Conservation (phyloP, 805 yeast species). For the Metschnikowia vanudenii region DNA sequence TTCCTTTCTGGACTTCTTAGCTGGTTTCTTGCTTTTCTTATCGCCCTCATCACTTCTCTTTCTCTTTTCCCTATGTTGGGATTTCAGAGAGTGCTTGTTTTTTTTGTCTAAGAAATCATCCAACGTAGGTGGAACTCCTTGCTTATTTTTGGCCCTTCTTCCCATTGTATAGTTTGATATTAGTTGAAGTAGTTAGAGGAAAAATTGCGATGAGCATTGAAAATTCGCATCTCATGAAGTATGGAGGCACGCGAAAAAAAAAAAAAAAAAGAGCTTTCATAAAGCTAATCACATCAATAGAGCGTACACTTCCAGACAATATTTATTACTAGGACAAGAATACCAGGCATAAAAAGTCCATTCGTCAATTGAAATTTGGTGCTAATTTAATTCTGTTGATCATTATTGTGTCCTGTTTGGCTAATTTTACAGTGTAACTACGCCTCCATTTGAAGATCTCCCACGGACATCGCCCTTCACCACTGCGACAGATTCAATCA, state of each 20-base stretch:
- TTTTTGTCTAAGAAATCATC: slow-evolving; percentile 66
- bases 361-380: not conserved
- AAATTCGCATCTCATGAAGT: slow-evolving; percentile 14
- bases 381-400: too few relatives aligned
- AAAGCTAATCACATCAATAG: not conserved
- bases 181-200: slow-evolving; percentile 6
- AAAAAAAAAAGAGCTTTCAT: slow-evolving; percentile 2
- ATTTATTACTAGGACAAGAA: not conserved
- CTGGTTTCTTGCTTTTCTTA: slow-evolving; percentile 22
- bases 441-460: not conserved
- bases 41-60: slow-evolving; percentile 23
- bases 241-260: slow-evolving; percentile 12
- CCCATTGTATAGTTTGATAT: slow-evolving; percentile 56
- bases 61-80: slow-evolving; percentile 31
- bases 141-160: slow-evolving; percentile 89
- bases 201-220: slow-evolving; percentile 22
- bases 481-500: too few relatives aligned
- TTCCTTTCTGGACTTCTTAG: slow-evolving; percentile 17
- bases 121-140: slow-evolving; percentile 84
- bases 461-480: not conserved
- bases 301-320: not conserved
- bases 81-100: slow-evolving; percentile 31
- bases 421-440: too few relatives aligned
- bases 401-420: too few relatives aligned
- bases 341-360: too few relatives aligned